phyloP scores from a whole-genome alignment of 345 rosid species.

The Eucalyptus erythrocorys region DNA sequence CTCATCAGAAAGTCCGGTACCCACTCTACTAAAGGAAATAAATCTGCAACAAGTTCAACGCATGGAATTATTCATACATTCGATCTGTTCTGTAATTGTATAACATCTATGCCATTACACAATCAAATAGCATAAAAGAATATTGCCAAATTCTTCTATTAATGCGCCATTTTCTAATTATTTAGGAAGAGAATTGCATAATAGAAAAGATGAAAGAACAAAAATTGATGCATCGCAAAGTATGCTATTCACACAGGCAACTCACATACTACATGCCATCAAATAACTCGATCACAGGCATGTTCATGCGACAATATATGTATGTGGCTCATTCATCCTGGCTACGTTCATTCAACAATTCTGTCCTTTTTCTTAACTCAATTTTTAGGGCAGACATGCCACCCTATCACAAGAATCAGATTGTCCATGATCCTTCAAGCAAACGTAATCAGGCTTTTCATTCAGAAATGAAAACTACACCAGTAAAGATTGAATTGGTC shows the following conservation, averaged over 20 bases:
- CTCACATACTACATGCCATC: neutral
- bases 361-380: neutral
- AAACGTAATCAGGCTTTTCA: neutral
- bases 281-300: neutral
- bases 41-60: slow-evolving; percentile 41
- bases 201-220: neutral
- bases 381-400: neutral
- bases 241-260: neutral
- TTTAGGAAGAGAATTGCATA: neutral
- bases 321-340: neutral
- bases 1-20: slow-evolving; percentile 84
- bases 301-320: neutral
- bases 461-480: neutral
- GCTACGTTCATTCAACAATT: neutral
- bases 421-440: neutral
- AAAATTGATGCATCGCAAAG: neutral
- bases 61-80: neutral
- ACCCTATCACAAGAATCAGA: neutral
- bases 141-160: neutral
- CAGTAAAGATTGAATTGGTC: neutral
- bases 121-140: neutral
- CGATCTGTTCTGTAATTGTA: neutral
- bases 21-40: slow-evolving; percentile 92
- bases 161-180: neutral
- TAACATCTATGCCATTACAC: neutral